Conservation (phyloP, 371 early-diverging fungal species). For the Lichtheimia hyalospora region DNA sequence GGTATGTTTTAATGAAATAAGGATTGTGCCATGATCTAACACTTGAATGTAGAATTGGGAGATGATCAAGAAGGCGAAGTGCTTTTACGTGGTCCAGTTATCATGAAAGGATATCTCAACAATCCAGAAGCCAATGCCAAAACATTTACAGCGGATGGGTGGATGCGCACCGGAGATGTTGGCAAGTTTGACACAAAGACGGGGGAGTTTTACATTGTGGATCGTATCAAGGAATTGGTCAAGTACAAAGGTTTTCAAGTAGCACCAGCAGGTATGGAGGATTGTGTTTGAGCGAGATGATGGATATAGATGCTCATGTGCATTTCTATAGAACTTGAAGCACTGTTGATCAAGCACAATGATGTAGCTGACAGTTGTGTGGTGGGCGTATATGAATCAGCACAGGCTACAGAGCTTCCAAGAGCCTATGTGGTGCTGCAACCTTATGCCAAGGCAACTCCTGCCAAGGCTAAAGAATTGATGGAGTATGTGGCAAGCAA, state of each 20-base stretch:
- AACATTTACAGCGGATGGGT: conserved; percentile 71
- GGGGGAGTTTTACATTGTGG: conserved; percentile 66
- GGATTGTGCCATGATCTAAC: background rate
- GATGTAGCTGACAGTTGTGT: conserved; percentile 76
- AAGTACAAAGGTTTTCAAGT: conserved; percentile 81
- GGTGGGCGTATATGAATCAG: conserved; percentile 53
- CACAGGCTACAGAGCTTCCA: conserved; percentile 76
- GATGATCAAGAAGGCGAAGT: conserved; percentile 69
- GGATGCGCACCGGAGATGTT: conserved; percentile 87
- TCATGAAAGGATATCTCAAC: conserved; percentile 77
- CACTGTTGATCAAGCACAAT: conserved; percentile 65
- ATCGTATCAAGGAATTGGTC: conserved; percentile 79
- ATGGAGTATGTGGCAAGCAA: conserved; percentile 53
- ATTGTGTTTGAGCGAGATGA: conserved; percentile 11
- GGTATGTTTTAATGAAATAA: conserved; percentile 24
- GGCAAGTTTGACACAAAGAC: conserved; percentile 56
- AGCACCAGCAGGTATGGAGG: conserved; percentile 52
- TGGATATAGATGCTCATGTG: conserved; percentile 3
- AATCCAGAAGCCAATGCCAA: conserved; percentile 69
- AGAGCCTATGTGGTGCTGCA: conserved; percentile 72
- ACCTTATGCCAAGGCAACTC: conserved; percentile 16
- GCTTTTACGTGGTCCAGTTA: conserved; percentile 79
- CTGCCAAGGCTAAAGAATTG: conserved; percentile 25
- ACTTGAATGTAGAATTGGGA: conserved; percentile 45
- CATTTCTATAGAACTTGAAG: conserved; percentile 67